Evolutionary conservation across 1,284 basidiomycete species (phyloP), one percentile per base, ranked within the genome.

Genomic region (Schizophyllum commune): DNA sequence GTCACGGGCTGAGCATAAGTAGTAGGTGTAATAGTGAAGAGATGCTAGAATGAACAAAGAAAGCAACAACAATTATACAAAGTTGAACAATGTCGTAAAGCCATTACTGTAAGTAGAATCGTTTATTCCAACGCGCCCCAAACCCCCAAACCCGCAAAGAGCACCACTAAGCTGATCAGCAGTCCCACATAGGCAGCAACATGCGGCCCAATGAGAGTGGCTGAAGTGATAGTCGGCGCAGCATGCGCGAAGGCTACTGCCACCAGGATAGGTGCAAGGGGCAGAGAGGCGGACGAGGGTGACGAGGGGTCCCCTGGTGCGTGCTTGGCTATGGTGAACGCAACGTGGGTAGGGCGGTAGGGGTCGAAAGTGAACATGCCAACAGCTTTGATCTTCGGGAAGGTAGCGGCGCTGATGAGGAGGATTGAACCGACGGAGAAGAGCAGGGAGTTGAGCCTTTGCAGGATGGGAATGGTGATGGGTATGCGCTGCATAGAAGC

Each of bases 401-500:
- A 59, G 61, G 58, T 89, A 9, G 84, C 79, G 34, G 82, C 79
- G 9, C 86, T 80, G 39, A 91, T 72, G 55, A 89, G 74, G 55
- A 92, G 83, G 47, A 79, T 84, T 61, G 84, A 75, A 4, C 88
- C 89, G 22, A 91, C 68, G 4, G 87, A 83, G 58, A 89, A 79
- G 5, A 91, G 70, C 63, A 90, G 79, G 3, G 85, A 81, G 70
- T 89, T 88, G 64, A 90, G 72, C 60, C 89, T 82, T 69, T 90
- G 86, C 57, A 92, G 77, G 68, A 84, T 87, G 5, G 85, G 82
- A 32, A 92, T 79, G 68, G 91, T 88, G 15, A 89, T 83, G 1
- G 90, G 90, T 32, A 92, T 89, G 66, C 77, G 79, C 87, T 90
- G 67, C 20, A 55, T 17, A 33, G 52, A 32, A 32, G 21, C 57